These are phyloP conservation scores for Lentinus brumalis DNA, from an alignment of 768 basidiomycete species.

Conservation along the genomic window DNA sequence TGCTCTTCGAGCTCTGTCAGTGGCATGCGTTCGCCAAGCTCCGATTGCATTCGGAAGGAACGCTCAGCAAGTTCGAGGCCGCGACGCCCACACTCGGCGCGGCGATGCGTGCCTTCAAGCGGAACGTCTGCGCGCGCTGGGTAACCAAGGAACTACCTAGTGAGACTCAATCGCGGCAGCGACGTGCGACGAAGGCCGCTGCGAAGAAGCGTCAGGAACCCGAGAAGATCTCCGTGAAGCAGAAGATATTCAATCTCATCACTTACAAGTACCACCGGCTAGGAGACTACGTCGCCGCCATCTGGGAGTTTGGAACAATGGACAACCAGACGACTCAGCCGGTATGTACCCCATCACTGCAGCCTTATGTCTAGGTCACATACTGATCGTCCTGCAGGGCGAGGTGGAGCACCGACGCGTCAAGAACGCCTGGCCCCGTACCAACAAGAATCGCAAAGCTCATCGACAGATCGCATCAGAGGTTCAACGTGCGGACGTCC, in stretches of 20 bases:
- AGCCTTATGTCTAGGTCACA: no score
- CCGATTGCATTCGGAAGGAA: conserved; percentile 38
- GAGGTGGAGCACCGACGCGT: conserved; percentile 39
- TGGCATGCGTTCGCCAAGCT: conserved; percentile 46
- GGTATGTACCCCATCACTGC: no score
- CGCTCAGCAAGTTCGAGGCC: conserved; percentile 29
- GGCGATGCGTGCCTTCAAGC: conserved; percentile 35
- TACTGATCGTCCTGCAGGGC: conserved; percentile 33
- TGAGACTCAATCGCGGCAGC: conserved; percentile 31
- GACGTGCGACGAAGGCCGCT: no score
- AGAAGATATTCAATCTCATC: no score
- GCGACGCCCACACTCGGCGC: conserved; percentile 33
- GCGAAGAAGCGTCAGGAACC: no score
- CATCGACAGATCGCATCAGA: conserved; percentile 31
- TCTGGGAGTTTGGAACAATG: neutral
- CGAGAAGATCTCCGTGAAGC: no score
- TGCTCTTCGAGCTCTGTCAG: conserved; percentile 34
- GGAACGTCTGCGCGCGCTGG: conserved; percentile 28
- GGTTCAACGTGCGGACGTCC: neutral
- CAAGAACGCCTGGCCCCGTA: conserved; percentile 39
- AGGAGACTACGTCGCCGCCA: no score
- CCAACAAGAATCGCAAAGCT: conserved; percentile 37
- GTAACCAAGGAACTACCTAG: conserved; percentile 38
- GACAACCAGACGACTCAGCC: neutral
- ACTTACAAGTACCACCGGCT: no score